phyloP scores from a whole-genome alignment of 2,329 filamentous ascomycete genomes.

The Thelonectria rubi region DNA sequence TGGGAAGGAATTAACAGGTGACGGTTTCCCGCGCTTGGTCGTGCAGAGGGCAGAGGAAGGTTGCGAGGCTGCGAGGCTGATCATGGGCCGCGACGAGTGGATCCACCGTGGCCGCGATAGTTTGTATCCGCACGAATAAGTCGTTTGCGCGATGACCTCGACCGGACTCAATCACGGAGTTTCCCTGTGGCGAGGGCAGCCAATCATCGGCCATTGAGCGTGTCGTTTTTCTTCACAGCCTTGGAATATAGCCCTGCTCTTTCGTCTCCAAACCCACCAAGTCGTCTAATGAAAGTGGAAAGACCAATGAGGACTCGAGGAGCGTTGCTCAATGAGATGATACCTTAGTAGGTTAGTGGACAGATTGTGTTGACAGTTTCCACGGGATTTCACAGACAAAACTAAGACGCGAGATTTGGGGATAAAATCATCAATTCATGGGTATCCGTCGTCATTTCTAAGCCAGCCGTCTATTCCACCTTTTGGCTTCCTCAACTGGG shows the following conservation, averaged over 20 bases:
- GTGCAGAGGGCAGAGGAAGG: conserved; percentile 36
- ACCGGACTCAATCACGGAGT: background rate
- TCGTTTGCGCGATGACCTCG: conserved; percentile 7
- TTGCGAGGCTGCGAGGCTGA: conserved; percentile 51
- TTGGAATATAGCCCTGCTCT: too few species aligned
- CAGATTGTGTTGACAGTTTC: too few species aligned
- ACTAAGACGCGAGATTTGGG: background rate
- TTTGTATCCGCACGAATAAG: too few species aligned
- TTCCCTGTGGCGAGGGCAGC: background rate
- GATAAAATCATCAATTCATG: conserved; percentile 30
- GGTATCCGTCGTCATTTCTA: conserved; percentile 6
- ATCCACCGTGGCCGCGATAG: conserved; percentile 29
- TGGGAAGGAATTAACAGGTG: conserved; percentile 27
- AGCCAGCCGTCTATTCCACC: background rate
- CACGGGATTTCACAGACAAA: too few species aligned
- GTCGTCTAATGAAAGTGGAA: too few species aligned
- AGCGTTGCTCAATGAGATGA: too few species aligned
- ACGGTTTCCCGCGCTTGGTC: conserved; percentile 34
- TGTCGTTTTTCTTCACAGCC: background rate
- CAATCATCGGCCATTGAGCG: background rate
- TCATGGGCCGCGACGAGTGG: conserved; percentile 36
- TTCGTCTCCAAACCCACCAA: too few species aligned
- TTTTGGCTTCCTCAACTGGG: conserved; percentile 52
- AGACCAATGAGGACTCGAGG: too few species aligned
- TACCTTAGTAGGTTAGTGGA: too few species aligned